Conservation (phyloP, 2,329 filamentous ascomycete genomes). For the Trichophyton schoenleinii region DNA sequence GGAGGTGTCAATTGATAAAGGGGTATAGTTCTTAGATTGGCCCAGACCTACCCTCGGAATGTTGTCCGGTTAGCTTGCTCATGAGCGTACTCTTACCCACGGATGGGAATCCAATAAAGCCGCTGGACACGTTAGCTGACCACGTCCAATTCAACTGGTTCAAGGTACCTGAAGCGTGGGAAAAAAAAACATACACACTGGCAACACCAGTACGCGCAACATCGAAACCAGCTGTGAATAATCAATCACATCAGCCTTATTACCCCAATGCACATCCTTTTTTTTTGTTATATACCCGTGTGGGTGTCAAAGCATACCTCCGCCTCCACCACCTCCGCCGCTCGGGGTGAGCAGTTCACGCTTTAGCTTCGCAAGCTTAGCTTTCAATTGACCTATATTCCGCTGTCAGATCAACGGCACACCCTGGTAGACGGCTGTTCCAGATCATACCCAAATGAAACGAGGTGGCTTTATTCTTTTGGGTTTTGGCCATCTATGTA, state of each 20-base stretch:
- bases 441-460: conserved; percentile 62
- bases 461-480: conserved; percentile 94
- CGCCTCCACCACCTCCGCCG: conserved; percentile 68
- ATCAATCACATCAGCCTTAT: conserved; percentile 4
- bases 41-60: conserved; percentile 56
- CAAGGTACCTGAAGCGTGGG: background rate
- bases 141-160: background rate
- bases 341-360: conserved; percentile 81
- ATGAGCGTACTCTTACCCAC: conserved; percentile 98
- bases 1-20: background rate
- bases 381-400: conserved; percentile 65
- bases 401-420: background rate
- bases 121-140: conserved; percentile 27
- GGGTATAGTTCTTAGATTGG: background rate
- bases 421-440: background rate
- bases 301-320: conserved; percentile 29
- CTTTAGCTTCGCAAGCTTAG: conserved; percentile 96
- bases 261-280: background rate
- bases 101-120: conserved; percentile 95
- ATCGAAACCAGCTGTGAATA: conserved; percentile 64
- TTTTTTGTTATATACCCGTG: background rate
- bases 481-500: conserved; percentile 76
- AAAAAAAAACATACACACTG: conserved; percentile 49
- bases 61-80: conserved; percentile 86
- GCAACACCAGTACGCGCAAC: conserved; percentile 95